Percentiles rank a stretch among this genome's conserved stretches.
Evolutionary conservation across 2,329 filamentous ascomycete genomes (phyloP).

Genomic region (Aureobasidium zeae): DNA sequence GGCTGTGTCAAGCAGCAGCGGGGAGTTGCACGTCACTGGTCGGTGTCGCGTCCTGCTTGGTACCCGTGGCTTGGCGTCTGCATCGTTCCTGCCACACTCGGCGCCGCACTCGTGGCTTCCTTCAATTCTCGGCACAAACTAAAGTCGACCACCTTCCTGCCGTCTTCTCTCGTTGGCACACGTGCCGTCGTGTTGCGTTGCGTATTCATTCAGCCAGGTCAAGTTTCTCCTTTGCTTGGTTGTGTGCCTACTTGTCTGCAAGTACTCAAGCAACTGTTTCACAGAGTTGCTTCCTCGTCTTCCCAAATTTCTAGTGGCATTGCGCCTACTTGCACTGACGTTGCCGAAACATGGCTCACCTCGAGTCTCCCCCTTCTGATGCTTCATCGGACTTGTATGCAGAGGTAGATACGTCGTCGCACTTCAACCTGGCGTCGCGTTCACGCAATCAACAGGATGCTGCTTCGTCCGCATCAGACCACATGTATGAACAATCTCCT

Average conservation of each 20-base stretch:
- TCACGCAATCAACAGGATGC: not conserved
- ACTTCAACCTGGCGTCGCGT: not conserved
- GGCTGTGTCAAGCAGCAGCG: slow-evolving; percentile 2
- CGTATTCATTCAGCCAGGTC: slow-evolving; percentile 2
- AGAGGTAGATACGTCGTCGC: slow-evolving; percentile 11
- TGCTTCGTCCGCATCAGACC: not conserved
- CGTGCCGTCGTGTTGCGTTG: not conserved
- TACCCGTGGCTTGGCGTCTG: not conserved
- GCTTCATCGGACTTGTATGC: slow-evolving; percentile 14
- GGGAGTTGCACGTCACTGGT: not conserved
- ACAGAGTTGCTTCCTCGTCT: slow-evolving; percentile 5
- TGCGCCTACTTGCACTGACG: not conserved
- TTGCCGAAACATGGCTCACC: not conserved
- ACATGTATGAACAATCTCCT: slow-evolving; percentile 3
- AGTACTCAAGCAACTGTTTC: slow-evolving; percentile 3
- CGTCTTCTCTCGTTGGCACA: not conserved
- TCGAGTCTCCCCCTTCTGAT: slow-evolving; percentile 8
- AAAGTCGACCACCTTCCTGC: not conserved
- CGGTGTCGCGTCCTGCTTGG: not conserved
- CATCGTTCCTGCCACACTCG: too few relatives aligned
- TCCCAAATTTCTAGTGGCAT: not conserved
- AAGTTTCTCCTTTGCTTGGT: slow-evolving; percentile 5
- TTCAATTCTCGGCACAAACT: not conserved
- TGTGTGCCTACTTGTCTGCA: slow-evolving; percentile 4
- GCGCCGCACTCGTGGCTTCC: slow-evolving; percentile 11